Percentiles rank a stretch among this genome's conserved stretches.
phyloP scores from a whole-genome alignment of 495 filamentous ascomycete species.

The Friedmanniomyces endolithicus region DNA sequence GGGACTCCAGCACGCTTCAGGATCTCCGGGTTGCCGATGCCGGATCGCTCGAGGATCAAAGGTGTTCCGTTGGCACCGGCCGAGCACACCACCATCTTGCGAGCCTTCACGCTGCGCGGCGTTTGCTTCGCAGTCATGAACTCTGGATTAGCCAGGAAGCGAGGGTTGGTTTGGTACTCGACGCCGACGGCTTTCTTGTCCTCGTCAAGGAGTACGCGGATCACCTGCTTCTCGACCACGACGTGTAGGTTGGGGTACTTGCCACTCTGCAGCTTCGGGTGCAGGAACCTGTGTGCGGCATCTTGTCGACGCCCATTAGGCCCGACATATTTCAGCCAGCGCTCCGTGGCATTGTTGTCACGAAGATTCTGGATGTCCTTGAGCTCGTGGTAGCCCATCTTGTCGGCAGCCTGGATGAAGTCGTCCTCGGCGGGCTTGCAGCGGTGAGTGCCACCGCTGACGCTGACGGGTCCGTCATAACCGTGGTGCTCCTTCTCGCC shows the following conservation, averaged over 20 bases:
- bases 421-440: slow-evolving; percentile 23
- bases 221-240: slow-evolving; percentile 20
- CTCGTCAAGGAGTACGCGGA: slow-evolving; percentile 19
- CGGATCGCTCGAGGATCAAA: slow-evolving; percentile 26
- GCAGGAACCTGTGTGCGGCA: slow-evolving; percentile 27
- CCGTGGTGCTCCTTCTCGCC: slow-evolving; percentile 35
- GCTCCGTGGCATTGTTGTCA: slow-evolving; percentile 11
- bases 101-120: slow-evolving; percentile 30
- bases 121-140: slow-evolving; percentile 14
- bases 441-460: slow-evolving; percentile 33
- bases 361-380: slow-evolving; percentile 28
- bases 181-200: slow-evolving; percentile 21
- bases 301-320: slow-evolving; percentile 28
- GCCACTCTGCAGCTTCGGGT: slow-evolving; percentile 28
- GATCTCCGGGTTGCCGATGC: slow-evolving; percentile 21
- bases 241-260: slow-evolving; percentile 25
- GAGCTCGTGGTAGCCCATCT: slow-evolving; percentile 35
- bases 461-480: slow-evolving; percentile 37
- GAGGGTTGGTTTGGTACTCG: slow-evolving; percentile 18
- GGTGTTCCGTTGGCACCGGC: slow-evolving; percentile 25
- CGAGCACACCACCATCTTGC: slow-evolving; percentile 26
- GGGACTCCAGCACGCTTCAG: slow-evolving; percentile 13
- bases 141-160: slow-evolving; percentile 15
- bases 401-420: slow-evolving; percentile 32
- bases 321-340: slow-evolving; percentile 16